Base-by-base conservation (phyloP, 1,139 yeast species). In the Tardiomyces digboiensis region DNA sequence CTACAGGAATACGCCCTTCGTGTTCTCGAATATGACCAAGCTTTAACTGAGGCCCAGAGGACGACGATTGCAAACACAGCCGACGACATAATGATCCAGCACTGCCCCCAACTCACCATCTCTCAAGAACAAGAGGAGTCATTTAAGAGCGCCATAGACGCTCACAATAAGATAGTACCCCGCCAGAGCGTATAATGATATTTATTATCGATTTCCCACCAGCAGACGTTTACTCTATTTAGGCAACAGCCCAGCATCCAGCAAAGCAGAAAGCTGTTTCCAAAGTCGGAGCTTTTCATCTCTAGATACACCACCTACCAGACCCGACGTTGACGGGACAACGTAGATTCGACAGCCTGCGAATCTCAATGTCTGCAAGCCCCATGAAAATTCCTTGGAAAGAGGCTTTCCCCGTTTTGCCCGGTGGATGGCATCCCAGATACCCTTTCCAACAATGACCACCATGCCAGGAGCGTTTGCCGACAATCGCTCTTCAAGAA, bases 291-390 rank as follows among this genome's bases (percentile, higher is more conserved):
- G 21, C 13, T 36, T 36, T 14, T 19, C 21, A 3, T 13, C n/a
- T 7, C 21, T 19, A 19, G 21, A 20, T 36, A 19, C n/a, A 5
- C 21, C 38, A 19, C 21, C 19, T 7, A 80, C 91, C n/a, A 84
- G 64, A 0, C 93, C 93, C 1, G 88, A 81, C 0, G 91, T 82
- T 43, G 80, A 80, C 2, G 91, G 91, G 38, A 82, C 72, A 4
- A 83, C 89, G 58, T 71, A 76, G 0, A 79, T 54, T n/a, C 44
- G 44, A 16, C 57, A 50, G 1, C 49, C 49, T 3, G 56, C 65
- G 42, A 63, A 51, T 13, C 14, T 33, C 46, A 49, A 53, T 14
- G 55, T 47, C 49, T 75, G 82, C 46, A 59, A 53, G 0, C 89
- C 91, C 78, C 83, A 83, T 19, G 55, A 29, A 45, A 72, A 72